These are phyloP conservation scores for Pseudodiploospora longispora DNA, from an alignment of 2,329 filamentous ascomycete genomes.

Conservation along the genomic window DNA sequence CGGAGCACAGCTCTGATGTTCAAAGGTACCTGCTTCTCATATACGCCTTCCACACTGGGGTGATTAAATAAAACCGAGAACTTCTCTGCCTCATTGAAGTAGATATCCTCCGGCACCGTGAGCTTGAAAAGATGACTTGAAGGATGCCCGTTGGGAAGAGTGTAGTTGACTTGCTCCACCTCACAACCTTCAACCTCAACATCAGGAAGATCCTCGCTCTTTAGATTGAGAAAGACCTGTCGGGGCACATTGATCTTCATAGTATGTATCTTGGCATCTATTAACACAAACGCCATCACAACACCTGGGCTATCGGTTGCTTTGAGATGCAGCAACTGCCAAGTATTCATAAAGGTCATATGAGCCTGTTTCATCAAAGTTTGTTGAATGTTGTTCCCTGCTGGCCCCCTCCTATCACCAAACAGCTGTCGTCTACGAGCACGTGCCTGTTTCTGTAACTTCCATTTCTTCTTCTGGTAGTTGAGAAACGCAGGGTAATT, in stretches of 20 bases:
- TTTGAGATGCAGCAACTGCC: constrained; percentile 86
- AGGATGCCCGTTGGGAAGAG: constrained; percentile 87
- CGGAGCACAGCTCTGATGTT: constrained; percentile 81
- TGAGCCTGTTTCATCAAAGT: constrained; percentile 90
- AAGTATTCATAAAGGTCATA: constrained; percentile 80
- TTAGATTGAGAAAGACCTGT: constrained; percentile 86
- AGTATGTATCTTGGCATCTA: constrained; percentile 83
- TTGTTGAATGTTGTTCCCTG: constrained; percentile 49
- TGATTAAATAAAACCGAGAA: constrained; percentile 81
- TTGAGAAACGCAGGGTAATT: constrained; percentile 83
- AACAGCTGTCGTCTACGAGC: constrained; percentile 83
- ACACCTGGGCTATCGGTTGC: constrained; percentile 78
- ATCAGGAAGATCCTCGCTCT: constrained; percentile 77
- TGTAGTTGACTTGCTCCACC: constrained; percentile 89
- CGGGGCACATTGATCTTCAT: constrained; percentile 85
- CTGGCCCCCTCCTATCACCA: constrained; percentile 61
- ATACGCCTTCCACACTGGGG: constrained; percentile 91
- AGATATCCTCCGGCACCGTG: constrained; percentile 79
- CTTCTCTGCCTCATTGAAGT: constrained; percentile 76
- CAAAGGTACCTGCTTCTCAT: constrained; percentile 86
- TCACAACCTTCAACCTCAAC: constrained; percentile 79
- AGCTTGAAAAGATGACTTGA: constrained; percentile 93
- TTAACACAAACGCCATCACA: constrained; percentile 81
- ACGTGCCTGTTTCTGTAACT: constrained; percentile 87
- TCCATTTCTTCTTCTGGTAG: constrained; percentile 99